Evolutionary conservation across 208 protist species (phyloP).

Genomic region (Leishmania turanica): DNA sequence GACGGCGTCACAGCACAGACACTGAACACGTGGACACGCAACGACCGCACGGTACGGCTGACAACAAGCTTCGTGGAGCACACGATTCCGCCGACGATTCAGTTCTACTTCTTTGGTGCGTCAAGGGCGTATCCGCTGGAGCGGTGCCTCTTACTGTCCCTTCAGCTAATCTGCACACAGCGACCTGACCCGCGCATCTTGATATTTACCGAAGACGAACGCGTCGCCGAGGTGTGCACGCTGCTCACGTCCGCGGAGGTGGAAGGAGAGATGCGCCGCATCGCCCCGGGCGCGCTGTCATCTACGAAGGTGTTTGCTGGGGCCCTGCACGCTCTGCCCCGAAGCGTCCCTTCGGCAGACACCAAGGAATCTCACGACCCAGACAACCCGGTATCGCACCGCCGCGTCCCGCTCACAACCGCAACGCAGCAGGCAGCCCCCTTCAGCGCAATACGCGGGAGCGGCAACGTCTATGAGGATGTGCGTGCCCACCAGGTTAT

Average conservation of each 20-base stretch:
- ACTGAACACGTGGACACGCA: constrained; percentile 89
- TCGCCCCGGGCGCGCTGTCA: constrained; percentile 11
- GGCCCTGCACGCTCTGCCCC: constrained; percentile 23
- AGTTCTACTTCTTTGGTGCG: constrained; percentile 80
- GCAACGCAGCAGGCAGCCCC: background rate
- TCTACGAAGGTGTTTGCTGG: constrained; percentile 11
- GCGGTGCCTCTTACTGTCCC: constrained; percentile 42
- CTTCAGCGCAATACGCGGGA: background rate
- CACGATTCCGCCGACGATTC: constrained; percentile 76
- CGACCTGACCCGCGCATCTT: constrained; percentile 63
- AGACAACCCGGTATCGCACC: background rate
- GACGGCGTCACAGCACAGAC: constrained; percentile 82
- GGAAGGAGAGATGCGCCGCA: constrained; percentile 8
- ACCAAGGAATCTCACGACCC: background rate
- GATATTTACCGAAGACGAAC: constrained; percentile 56
- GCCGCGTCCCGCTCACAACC: background rate
- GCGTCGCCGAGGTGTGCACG: constrained; percentile 42
- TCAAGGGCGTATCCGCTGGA: constrained; percentile 44
- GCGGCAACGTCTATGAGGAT: constrained; percentile 18
- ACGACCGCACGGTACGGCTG: constrained; percentile 86
- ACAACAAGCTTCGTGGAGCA: constrained; percentile 92
- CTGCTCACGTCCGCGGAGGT: constrained; percentile 34
- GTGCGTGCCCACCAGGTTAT: constrained; percentile 53
- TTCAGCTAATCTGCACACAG: constrained; percentile 81
- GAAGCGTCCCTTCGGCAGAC: background rate